These are phyloP conservation scores for Exophiala spinifera DNA, from an alignment of 2,329 filamentous ascomycete genomes.

Conservation along the genomic window DNA sequence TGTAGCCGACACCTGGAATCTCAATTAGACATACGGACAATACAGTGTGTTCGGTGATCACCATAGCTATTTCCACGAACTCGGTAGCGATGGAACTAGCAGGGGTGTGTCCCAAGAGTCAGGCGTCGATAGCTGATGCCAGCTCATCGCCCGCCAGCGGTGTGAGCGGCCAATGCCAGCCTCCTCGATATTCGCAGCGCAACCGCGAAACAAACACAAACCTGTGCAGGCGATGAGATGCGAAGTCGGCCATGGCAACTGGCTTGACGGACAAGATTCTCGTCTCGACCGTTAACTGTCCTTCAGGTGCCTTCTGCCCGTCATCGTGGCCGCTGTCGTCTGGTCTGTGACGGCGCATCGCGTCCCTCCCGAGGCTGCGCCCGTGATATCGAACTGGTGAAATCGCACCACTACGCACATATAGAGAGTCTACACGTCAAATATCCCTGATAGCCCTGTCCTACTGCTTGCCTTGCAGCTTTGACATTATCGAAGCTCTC, in stretches of 20 bases:
- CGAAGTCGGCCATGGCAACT: conserved; percentile 15
- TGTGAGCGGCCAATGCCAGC: background rate
- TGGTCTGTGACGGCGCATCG: conserved; percentile 8
- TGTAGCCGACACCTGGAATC: background rate
- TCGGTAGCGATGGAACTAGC: background rate
- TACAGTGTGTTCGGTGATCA: too few species aligned
- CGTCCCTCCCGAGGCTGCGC: conserved; percentile 6
- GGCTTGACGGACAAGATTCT: conserved; percentile 2
- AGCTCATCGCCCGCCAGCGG: conserved; percentile 14
- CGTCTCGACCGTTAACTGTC: conserved; percentile 7
- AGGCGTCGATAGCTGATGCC: conserved; percentile 9
- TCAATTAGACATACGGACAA: background rate
- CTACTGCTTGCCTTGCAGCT: conserved; percentile 6
- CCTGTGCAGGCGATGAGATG: conserved; percentile 1
- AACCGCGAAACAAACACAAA: background rate
- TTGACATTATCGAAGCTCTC: conserved; percentile 1
- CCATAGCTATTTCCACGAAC: background rate
- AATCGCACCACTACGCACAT: conserved; percentile 1
- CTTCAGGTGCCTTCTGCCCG: background rate
- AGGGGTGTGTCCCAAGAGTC: conserved; percentile 3
- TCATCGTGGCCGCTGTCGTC: background rate
- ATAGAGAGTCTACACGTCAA: background rate
- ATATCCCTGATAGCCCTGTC: background rate
- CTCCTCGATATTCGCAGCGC: conserved; percentile 4
- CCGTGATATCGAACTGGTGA: background rate